Evolutionary conservation across 768 basidiomycete species (phyloP).

Genomic region (Suillus lakei): DNA sequence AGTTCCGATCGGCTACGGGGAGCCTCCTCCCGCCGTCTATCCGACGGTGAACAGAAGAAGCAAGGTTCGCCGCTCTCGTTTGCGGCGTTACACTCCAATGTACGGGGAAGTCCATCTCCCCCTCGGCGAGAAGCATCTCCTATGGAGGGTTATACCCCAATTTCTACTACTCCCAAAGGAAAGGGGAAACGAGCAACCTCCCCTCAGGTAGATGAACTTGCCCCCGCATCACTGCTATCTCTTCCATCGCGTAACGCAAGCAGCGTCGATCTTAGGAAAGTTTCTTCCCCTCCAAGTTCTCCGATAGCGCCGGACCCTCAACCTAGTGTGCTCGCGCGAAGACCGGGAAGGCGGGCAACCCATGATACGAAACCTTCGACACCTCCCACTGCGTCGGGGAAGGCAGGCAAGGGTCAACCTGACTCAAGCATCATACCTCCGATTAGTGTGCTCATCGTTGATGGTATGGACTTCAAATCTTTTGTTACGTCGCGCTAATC

Average conservation of each 20-base stretch:
- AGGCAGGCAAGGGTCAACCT: constrained; percentile 53
- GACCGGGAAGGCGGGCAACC: constrained; percentile 35
- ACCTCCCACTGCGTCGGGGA: constrained; percentile 38
- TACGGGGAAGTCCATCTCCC: constrained; percentile 16
- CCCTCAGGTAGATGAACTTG: constrained; percentile 32
- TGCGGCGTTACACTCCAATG: constrained; percentile 29
- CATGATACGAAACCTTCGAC: constrained; percentile 33
- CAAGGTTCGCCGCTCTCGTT: constrained; percentile 31
- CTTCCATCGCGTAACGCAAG: constrained; percentile 31
- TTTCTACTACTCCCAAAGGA: constrained; percentile 18
- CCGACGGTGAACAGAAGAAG: constrained; percentile 33
- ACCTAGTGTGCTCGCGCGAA: constrained; percentile 29
- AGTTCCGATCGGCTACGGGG: constrained; percentile 31
- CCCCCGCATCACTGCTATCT: constrained; percentile 11
- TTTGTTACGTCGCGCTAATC: constrained; percentile 18
- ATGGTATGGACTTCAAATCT: constrained; percentile 60
- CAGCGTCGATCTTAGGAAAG: constrained; percentile 34
- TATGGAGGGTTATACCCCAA: constrained; percentile 17
- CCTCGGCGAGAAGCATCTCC: constrained; percentile 32
- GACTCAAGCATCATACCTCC: constrained; percentile 89
- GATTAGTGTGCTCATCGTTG: constrained; percentile 97
- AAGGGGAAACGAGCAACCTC: constrained; percentile 35
- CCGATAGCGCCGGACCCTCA: constrained; percentile 32
- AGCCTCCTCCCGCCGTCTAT: constrained; percentile 29
- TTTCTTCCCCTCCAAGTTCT: constrained; percentile 39